These are phyloP conservation scores for Podospora fimiseda DNA, from an alignment of 495 filamentous ascomycete genomes.

Conservation along the genomic window DNA sequence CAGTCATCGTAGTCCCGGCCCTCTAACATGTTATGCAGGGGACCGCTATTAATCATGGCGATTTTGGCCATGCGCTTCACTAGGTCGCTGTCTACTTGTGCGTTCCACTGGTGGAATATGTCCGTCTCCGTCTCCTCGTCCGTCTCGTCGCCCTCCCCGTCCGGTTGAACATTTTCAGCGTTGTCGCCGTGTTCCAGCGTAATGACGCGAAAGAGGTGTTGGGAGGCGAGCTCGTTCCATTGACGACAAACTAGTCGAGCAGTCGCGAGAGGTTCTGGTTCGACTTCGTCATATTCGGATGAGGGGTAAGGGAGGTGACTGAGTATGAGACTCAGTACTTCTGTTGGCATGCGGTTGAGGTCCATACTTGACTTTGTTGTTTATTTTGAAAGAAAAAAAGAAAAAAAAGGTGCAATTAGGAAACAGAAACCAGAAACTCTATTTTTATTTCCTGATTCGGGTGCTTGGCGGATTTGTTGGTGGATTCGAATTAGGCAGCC, in stretches of 20 bases:
- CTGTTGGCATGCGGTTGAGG: not conserved
- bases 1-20: not conserved
- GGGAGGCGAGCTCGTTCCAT: not conserved
- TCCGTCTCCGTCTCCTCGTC: too few relatives aligned
- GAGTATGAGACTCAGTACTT: not conserved
- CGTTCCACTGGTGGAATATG: not conserved
- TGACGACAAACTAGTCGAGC: conserved; percentile 3
- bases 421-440: too few relatives aligned
- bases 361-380: not conserved
- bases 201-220: conserved; percentile 2
- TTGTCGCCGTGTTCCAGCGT: not conserved
- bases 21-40: not conserved
- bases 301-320: not conserved
- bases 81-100: not conserved
- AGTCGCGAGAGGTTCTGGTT: not conserved
- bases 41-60: not conserved
- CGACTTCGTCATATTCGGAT: not conserved
- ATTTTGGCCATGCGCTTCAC: not conserved
- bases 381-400: not conserved
- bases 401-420: not conserved
- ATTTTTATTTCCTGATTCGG: too few relatives aligned
- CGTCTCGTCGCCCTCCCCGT: too few relatives aligned
- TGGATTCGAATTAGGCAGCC: too few relatives aligned
- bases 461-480: too few relatives aligned
- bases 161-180: not conserved